A percentile compares a stretch with the other conserved stretches of the same genome.
Conservation (phyloP, 768 basidiomycete genomes). For the Suillus paluster region DNA sequence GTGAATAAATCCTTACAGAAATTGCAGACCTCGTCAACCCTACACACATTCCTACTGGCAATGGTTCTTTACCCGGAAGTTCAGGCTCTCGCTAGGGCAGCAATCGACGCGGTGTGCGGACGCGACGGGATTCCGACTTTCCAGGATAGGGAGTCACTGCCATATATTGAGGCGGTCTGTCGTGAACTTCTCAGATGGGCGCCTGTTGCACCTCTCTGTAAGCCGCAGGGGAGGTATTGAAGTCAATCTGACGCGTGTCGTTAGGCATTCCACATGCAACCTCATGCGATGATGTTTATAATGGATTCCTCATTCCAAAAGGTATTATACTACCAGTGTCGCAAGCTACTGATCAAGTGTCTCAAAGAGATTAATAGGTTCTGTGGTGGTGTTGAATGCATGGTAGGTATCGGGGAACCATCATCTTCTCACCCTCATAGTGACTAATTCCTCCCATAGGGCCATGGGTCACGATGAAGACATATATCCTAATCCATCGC, state of each 20-base stretch:
- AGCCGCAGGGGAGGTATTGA: neutral
- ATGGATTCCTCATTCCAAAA: no score
- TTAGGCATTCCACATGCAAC: neutral
- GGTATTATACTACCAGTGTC: neutral
- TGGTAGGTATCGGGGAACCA: no score
- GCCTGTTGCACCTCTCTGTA: neutral
- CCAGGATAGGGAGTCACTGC: neutral
- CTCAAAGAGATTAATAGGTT: neutral
- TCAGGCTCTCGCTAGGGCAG: neutral
- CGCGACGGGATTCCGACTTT: neutral
- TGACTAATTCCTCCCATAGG: neutral
- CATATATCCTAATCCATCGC: no score
- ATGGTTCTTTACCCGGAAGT: conserved; percentile 2
- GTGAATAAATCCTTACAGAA: neutral
- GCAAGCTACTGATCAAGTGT: neutral
- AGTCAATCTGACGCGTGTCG: neutral
- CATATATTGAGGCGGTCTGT: conserved; percentile 2
- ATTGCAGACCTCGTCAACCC: neutral
- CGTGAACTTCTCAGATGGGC: neutral
- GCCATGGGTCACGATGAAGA: neutral
- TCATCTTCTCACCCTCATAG: no score
- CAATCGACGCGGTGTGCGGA: neutral
- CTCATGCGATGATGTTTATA: neutral
- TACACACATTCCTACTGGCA: neutral
- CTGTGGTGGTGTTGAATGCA: neutral